Percentiles rank a stretch among this genome's conserved stretches.
phyloP scores from a whole-genome alignment of 176 grass and related monocot genomes.

The Pontederia paniculata region DNA sequence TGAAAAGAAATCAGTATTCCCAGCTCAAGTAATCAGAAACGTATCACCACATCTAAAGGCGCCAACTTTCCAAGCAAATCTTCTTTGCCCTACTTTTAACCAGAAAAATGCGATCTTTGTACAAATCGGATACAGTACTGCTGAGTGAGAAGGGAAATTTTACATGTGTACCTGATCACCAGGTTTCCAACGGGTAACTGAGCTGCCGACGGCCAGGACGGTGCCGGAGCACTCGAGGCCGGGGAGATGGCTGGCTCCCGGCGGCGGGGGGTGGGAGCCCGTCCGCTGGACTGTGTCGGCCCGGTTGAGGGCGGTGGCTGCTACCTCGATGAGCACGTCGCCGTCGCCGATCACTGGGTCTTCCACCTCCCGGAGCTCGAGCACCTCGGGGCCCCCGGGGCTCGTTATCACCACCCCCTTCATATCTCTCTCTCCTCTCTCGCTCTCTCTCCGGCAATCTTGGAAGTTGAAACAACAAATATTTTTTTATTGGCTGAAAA shows the following conservation, averaged over 20 bases:
- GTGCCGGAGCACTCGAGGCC: constrained; percentile 84
- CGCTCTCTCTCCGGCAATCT: too few relatives aligned
- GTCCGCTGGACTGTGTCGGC: constrained; percentile 65
- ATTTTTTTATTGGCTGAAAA: too few relatives aligned
- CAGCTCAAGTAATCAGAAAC: too few relatives aligned
- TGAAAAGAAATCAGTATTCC: too few relatives aligned
- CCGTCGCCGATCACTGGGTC: constrained; percentile 31
- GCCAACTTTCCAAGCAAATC: too few relatives aligned
- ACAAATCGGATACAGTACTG: too few relatives aligned
- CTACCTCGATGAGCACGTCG: constrained; percentile 61
- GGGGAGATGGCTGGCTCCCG: constrained; percentile 49
- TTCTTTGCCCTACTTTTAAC: too few relatives aligned
- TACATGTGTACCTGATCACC: constrained; percentile 39
- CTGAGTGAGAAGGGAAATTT: too few relatives aligned
- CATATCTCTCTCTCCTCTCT: constrained; percentile 21
- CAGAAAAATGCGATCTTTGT: too few relatives aligned
- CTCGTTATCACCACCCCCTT: constrained; percentile 60
- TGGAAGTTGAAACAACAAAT: too few relatives aligned
- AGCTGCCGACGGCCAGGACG: constrained; percentile 40
- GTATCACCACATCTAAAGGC: too few relatives aligned
- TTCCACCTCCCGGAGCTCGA: constrained; percentile 49
- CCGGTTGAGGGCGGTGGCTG: constrained; percentile 54
- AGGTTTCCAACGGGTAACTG: constrained; percentile 35
- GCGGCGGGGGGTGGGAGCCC: constrained; percentile 40
- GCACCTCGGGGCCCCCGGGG: constrained; percentile 55